Evolutionary conservation across 1,284 basidiomycete species (phyloP).

Genomic region (Hypsizygus ulmarius): DNA sequence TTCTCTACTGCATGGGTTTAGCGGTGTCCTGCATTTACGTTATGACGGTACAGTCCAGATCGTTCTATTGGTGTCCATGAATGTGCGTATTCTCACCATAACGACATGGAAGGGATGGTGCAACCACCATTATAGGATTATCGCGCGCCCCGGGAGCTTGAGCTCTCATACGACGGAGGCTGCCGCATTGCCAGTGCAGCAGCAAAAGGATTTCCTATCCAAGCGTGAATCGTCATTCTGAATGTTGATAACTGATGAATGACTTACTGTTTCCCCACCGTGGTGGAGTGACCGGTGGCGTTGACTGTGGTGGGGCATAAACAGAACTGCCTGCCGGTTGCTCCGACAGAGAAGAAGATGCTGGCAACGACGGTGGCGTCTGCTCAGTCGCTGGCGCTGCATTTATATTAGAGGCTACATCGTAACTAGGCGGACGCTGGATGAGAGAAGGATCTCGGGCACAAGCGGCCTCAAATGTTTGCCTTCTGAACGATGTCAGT

Average conservation of each 20-base stretch:
- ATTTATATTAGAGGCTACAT: slow-evolving; percentile 12
- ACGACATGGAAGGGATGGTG: neutral
- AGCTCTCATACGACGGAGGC: slow-evolving; percentile 2
- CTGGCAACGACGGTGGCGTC: neutral
- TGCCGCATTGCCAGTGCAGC: slow-evolving; percentile 17
- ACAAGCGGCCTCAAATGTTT: slow-evolving; percentile 33
- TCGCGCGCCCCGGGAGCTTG: neutral
- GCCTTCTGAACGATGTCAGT: slow-evolving; percentile 32
- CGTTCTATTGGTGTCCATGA: too few relatives aligned
- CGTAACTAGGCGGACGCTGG: slow-evolving; percentile 30
- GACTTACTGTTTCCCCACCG: slow-evolving; percentile 31
- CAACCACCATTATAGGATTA: neutral
- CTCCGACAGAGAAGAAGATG: neutral
- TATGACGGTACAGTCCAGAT: too few relatives aligned
- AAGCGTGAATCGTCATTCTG: slow-evolving; percentile 9
- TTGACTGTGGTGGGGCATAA: neutral
- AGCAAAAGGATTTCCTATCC: slow-evolving; percentile 32
- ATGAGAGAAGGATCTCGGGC: slow-evolving; percentile 9
- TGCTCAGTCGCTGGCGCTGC: neutral
- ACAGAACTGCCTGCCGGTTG: too few relatives aligned
- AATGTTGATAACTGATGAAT: neutral
- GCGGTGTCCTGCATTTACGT: neutral
- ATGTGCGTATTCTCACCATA: too few relatives aligned
- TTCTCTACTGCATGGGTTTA: too few relatives aligned
- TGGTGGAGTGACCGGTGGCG: neutral